Percentiles rank a stretch among this genome's conserved stretches.
phyloP scores from a whole-genome alignment of 805 yeast genomes.

The Yarrowia alimentaria region DNA sequence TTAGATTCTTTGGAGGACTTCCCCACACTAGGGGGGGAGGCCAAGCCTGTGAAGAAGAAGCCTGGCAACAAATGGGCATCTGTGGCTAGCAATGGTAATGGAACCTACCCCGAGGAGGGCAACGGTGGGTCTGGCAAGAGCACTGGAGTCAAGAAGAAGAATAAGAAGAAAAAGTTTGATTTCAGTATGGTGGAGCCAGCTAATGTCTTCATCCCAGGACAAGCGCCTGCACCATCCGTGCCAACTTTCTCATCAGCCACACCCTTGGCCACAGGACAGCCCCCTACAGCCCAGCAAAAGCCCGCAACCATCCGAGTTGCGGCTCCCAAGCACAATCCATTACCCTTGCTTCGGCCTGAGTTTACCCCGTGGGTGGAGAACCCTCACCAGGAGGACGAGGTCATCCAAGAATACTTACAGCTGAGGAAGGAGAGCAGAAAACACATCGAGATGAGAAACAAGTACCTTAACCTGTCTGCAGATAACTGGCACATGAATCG shows the following conservation, averaged over 20 bases:
- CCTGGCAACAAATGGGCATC: constrained; percentile 9
- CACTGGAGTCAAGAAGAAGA: too few species aligned
- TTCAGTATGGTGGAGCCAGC: constrained; percentile 28
- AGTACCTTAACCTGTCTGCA: constrained; percentile 40
- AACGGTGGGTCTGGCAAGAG: too few species aligned
- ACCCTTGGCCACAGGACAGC: neutral
- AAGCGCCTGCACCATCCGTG: neutral
- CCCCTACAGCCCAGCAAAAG: neutral
- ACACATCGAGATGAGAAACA: constrained; percentile 39
- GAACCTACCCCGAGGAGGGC: neutral
- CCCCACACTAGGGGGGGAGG: constrained; percentile 32
- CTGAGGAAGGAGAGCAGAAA: constrained; percentile 35
- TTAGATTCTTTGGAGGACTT: constrained; percentile 33
- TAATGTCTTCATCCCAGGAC: constrained; percentile 24
- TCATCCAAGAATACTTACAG: constrained; percentile 35
- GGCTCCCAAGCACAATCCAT: constrained; percentile 3
- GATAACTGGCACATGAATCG: constrained; percentile 38
- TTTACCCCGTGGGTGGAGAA: constrained; percentile 38
- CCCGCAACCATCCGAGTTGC: neutral
- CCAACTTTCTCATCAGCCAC: neutral
- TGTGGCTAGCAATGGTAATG: constrained; percentile 4
- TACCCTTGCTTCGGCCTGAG: constrained; percentile 18
- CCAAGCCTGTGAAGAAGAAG: constrained; percentile 13
- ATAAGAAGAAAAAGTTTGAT: neutral
- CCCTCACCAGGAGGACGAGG: constrained; percentile 30